Conservation (phyloP, 2,329 filamentous ascomycete genomes). For the Ascochyta pisi region DNA sequence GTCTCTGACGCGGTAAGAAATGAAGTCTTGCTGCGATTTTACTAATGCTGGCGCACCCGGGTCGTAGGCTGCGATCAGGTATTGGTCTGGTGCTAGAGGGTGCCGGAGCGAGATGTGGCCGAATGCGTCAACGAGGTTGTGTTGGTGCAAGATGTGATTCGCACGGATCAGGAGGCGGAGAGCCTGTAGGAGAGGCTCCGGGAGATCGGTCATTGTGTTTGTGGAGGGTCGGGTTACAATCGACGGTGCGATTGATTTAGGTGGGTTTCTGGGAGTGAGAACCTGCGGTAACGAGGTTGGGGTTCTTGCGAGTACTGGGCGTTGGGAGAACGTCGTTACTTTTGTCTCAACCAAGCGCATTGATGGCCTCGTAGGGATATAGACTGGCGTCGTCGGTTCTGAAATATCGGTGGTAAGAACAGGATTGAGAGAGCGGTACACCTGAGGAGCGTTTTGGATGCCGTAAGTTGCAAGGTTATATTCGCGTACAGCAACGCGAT, state of each 20-base stretch:
- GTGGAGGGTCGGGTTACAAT: conserved; percentile 2
- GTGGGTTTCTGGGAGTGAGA: conserved; percentile 2
- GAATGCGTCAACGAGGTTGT: conserved; percentile 60
- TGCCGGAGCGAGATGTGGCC: conserved; percentile 62
- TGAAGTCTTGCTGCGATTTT: conserved; percentile 53
- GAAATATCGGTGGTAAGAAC: conserved; percentile 5
- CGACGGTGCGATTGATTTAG: conserved; percentile 10
- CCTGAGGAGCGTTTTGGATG: conserved; percentile 9
- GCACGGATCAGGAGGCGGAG: conserved; percentile 35
- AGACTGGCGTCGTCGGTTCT: conserved; percentile 14
- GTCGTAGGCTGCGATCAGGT: conserved; percentile 57
- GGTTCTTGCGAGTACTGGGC: conserved; percentile 6
- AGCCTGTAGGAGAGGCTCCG: conserved; percentile 22
- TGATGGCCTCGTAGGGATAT: conserved; percentile 5
- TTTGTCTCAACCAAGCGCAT: neutral
- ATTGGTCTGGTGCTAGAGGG: conserved; percentile 53
- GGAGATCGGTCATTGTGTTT: conserved; percentile 13
- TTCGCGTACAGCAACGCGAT: conserved; percentile 15
- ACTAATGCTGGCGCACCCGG: conserved; percentile 57
- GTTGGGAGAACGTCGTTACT: neutral
- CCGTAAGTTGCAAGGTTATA: conserved; percentile 7
- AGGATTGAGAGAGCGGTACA: conserved; percentile 4
- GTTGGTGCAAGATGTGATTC: conserved; percentile 60
- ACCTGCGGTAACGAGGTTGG: conserved; percentile 11
- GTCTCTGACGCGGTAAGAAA: conserved; percentile 56